Evolutionary conservation across 768 basidiomycete species (phyloP).

Genomic region (Lentinula sp.): DNA sequence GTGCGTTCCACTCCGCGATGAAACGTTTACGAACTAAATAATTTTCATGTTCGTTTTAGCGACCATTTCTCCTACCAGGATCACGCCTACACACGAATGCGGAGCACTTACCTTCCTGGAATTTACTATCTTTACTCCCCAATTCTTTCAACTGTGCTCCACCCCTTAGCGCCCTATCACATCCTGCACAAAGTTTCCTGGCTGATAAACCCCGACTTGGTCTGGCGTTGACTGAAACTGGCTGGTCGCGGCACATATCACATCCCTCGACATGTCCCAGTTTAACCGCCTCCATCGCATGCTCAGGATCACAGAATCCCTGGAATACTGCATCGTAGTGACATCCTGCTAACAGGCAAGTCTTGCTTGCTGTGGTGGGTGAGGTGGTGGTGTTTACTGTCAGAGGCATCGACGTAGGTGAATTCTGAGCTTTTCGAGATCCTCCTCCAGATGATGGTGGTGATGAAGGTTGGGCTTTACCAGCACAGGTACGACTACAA

Average conservation of each 20-base stretch:
- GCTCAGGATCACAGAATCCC: neutral
- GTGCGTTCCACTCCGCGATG: neutral
- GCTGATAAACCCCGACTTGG: conserved; percentile 9
- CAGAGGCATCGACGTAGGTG: neutral
- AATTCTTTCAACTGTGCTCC: conserved; percentile 1
- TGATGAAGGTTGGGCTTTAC: conserved; percentile 13
- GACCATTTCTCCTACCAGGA: no score
- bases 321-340: neutral
- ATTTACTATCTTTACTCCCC: neutral
- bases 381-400: neutral
- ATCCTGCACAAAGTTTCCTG: conserved; percentile 24
- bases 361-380: neutral
- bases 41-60: neutral
- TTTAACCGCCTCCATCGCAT: neutral
- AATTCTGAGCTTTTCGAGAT: neutral
- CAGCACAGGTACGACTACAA: conserved; percentile 31
- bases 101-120: neutral
- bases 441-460: neutral
- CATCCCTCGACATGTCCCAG: conserved; percentile 12
- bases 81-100: neutral
- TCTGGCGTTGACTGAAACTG: neutral
- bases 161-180: conserved; percentile 25
- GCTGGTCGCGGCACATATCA: conserved; percentile 22
- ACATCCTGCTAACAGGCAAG: neutral
- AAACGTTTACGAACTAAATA: neutral